Percentiles rank a stretch among this genome's conserved stretches.
Conservation (phyloP, 78 protist genomes). For the Dictyostelium intermedium region DNA sequence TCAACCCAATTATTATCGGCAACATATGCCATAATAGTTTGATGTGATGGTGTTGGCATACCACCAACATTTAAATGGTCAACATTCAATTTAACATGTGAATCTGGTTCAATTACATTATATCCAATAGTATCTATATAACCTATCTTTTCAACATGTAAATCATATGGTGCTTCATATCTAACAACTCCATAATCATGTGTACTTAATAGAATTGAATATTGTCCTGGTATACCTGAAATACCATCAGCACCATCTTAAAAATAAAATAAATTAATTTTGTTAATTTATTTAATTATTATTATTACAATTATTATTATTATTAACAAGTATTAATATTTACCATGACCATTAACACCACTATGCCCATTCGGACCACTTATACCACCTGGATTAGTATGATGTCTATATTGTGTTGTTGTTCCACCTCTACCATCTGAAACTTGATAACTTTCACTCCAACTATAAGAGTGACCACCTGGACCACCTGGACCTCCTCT, state of each 20-base stretch:
- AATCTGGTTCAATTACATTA: conserved; percentile 57
- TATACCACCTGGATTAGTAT: conserved; percentile 6
- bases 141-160: conserved; percentile 4
- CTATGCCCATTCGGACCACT: conserved; percentile 20
- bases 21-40: conserved; percentile 29
- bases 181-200: neutral
- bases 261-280: neutral
- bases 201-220: neutral
- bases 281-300: too few species aligned
- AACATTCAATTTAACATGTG: conserved; percentile 21
- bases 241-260: conserved; percentile 18
- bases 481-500: conserved; percentile 65
- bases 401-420: neutral
- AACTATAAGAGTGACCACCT: conserved; percentile 54
- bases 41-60: conserved; percentile 76
- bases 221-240: neutral
- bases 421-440: conserved; percentile 13
- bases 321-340: neutral
- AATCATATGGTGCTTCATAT: conserved; percentile 53
- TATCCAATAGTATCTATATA: conserved; percentile 58
- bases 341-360: conserved; percentile 8
- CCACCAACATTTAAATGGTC: conserved; percentile 61
- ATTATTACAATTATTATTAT: too few species aligned
- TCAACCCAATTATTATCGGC: conserved; percentile 41
- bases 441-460: conserved; percentile 45